These are phyloP conservation scores for Curvularia sp. DNA, from an alignment of 2,329 filamentous ascomycete genomes.

Conservation along the genomic window DNA sequence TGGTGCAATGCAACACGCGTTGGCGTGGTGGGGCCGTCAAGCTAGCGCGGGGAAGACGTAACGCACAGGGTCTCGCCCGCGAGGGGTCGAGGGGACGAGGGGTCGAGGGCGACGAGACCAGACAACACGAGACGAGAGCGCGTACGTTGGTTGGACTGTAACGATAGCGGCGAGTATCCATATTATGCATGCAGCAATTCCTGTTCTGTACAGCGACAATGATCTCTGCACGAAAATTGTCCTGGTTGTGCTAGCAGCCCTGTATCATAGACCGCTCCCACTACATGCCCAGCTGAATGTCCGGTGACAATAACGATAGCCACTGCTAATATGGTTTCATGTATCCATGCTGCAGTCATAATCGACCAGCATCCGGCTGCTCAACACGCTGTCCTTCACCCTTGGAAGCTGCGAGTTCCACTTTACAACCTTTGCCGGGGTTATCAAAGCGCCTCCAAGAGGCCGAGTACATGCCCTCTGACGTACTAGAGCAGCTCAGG, in stretches of 20 bases:
- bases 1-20: constrained; percentile 22
- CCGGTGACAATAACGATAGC: constrained; percentile 15
- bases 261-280: neutral
- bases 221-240: neutral
- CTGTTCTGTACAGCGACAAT: neutral
- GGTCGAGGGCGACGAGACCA: neutral
- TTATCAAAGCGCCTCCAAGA: neutral
- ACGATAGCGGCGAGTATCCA: too few species aligned
- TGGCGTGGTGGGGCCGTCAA: constrained; percentile 20
- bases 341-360: constrained; percentile 28
- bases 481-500: neutral
- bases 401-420: neutral
- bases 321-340: constrained; percentile 25
- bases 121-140: neutral
- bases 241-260: neutral
- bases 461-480: neutral
- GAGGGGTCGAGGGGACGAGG: too few species aligned
- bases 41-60: constrained; percentile 32
- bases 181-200: neutral
- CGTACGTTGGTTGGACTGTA: too few species aligned
- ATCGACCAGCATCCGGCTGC: constrained; percentile 50
- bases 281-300: neutral
- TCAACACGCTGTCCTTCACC: constrained; percentile 22
- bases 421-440: neutral
- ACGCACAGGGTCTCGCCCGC: constrained; percentile 26